These are phyloP conservation scores for Komagataea norvegica DNA, from an alignment of 1,139 yeast genomes.

Conservation along the genomic window DNA sequence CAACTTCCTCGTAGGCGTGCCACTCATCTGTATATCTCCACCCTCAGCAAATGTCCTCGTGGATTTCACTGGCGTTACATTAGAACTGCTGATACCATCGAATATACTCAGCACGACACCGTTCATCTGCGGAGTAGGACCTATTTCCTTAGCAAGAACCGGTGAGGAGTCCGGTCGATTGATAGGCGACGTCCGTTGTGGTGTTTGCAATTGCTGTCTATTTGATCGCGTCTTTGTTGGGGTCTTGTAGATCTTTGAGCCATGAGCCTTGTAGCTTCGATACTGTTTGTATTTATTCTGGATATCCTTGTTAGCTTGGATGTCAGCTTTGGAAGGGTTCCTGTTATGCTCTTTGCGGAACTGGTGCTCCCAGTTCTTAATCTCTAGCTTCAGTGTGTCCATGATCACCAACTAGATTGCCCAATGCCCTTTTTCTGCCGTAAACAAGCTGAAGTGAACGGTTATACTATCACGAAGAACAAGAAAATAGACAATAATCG, in stretches of 20 bases:
- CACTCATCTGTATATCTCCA: constrained; percentile 1
- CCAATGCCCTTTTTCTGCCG: not conserved
- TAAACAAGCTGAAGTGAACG: not conserved
- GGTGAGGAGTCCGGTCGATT: constrained; percentile 13
- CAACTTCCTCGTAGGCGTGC: constrained; percentile 14
- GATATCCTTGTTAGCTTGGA: constrained; percentile 43
- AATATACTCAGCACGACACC: constrained; percentile 67
- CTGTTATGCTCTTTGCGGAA: constrained; percentile 41
- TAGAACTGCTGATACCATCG: constrained; percentile 37
- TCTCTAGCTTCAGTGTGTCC: constrained; percentile 35
- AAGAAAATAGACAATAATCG: no score
- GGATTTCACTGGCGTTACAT: constrained; percentile 11
- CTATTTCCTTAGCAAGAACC: constrained; percentile 37
- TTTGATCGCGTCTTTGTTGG: constrained; percentile 10
- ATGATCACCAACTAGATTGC: no score
- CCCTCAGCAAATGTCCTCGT: not conserved
- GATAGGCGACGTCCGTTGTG: constrained; percentile 24
- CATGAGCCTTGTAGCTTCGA: constrained; percentile 8
- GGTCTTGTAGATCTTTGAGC: constrained; percentile 4
- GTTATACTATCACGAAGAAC: no score
- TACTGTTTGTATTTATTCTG: constrained; percentile 18
- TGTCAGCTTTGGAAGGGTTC: constrained; percentile 51
- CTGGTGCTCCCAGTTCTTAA: constrained; percentile 60
- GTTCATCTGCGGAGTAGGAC: constrained; percentile 74
- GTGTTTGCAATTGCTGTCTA: constrained; percentile 16